A percentile compares a stretch with the other conserved stretches of the same genome.
Conservation (phyloP, 2,329 filamentous ascomycete species). For the Tolypocladium tundrense region DNA sequence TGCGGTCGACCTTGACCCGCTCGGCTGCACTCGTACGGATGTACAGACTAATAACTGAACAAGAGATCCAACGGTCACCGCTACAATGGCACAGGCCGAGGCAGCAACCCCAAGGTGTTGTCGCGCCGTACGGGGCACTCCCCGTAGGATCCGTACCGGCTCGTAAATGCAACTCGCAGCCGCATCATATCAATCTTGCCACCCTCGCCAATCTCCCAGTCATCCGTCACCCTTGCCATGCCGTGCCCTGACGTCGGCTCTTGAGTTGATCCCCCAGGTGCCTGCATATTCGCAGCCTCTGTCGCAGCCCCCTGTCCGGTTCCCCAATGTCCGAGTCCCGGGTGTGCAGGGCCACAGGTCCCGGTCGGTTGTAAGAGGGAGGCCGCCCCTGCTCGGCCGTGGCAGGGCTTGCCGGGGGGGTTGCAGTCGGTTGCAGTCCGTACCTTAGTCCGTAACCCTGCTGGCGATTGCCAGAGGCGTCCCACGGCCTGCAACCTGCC, state of each 20-base stretch:
- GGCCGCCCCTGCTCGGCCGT: not conserved
- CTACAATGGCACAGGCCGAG: too few species aligned
- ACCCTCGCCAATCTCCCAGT: not conserved
- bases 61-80: not conserved
- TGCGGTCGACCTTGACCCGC: not conserved
- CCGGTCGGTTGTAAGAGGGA: not conserved
- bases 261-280: not conserved
- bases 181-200: not conserved
- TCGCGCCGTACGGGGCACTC: not conserved
- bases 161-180: too few species aligned
- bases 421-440: not conserved
- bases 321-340: not conserved
- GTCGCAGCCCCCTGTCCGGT: slow-evolving; percentile 1
- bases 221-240: not conserved
- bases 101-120: not conserved
- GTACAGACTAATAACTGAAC: not conserved
- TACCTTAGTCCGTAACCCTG: not conserved
- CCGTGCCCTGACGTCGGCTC: not conserved
- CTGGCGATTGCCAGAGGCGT: not conserved
- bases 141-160: not conserved
- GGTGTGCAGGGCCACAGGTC: not conserved
- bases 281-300: not conserved
- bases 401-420: not conserved
- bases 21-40: too few species aligned
- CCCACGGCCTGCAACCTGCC: not conserved